These are phyloP conservation scores for Kwoniella sp. DNA, from an alignment of 768 basidiomycete species.

Conservation along the genomic window DNA sequence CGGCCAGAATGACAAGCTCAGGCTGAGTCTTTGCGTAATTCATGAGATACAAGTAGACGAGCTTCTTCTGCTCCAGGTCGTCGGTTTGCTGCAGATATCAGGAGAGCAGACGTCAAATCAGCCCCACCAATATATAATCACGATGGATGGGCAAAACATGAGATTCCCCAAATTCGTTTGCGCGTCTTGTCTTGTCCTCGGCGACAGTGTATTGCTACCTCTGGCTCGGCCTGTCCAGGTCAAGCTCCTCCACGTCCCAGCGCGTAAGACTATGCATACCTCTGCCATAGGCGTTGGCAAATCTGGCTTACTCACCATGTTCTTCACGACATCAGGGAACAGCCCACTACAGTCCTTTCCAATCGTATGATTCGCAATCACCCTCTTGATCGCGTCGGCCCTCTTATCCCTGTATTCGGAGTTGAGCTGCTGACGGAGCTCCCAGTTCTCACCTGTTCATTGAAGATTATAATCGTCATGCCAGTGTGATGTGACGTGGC, in stretches of 20 bases:
- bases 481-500: too few relatives aligned
- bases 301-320: slow-evolving; percentile 64
- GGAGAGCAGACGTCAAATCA: not conserved
- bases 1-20: slow-evolving; percentile 96
- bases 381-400: slow-evolving; percentile 97
- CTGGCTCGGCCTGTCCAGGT: too few relatives aligned
- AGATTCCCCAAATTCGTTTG: too few relatives aligned
- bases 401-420: slow-evolving; percentile 92
- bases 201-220: too few relatives aligned
- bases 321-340: slow-evolving; percentile 97
- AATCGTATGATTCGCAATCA: slow-evolving; percentile 98
- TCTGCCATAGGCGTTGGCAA: too few relatives aligned
- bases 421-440: slow-evolving; percentile 94
- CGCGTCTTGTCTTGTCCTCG: too few relatives aligned
- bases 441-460: slow-evolving; percentile 82
- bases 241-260: too few relatives aligned
- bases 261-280: too few relatives aligned
- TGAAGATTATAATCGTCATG: too few relatives aligned
- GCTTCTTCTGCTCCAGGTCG: slow-evolving; percentile 98
- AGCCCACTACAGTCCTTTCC: slow-evolving; percentile 88
- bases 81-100: slow-evolving; percentile 73
- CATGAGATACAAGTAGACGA: slow-evolving; percentile 99
- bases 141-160: too few relatives aligned
- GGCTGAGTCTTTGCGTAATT: slow-evolving; percentile 99
- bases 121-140: too few relatives aligned